A percentile compares a stretch with the other conserved stretches of the same genome.
phyloP scores from a whole-genome alignment of 257 asterid genomes.

The Jaltomata sinuosa region DNA sequence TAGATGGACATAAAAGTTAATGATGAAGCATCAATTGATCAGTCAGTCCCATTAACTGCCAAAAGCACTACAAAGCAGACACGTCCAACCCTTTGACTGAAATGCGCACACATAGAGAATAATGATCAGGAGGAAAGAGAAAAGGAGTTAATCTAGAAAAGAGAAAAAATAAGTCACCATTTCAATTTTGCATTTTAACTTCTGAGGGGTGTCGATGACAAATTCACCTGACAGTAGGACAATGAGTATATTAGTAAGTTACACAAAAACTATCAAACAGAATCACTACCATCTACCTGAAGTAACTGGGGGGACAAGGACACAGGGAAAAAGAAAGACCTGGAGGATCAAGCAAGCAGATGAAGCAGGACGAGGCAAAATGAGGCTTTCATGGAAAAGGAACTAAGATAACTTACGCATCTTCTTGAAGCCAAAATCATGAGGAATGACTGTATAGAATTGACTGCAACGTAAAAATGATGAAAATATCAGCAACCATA shows the following conservation, averaged over 20 bases:
- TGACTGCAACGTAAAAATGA: slow-evolving; percentile 47
- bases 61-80: slow-evolving; percentile 1
- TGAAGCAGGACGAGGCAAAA: neutral
- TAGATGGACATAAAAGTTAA: neutral
- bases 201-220: slow-evolving; percentile 84
- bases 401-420: slow-evolving; percentile 52
- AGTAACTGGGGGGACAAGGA: neutral
- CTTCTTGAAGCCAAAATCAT: slow-evolving; percentile 79
- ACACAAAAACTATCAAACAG: neutral
- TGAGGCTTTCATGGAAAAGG: neutral
- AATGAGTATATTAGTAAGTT: neutral
- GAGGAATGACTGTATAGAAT: slow-evolving; percentile 88
- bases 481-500: neutral
- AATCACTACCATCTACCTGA: neutral
- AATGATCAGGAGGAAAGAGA: neutral
- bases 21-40: neutral
- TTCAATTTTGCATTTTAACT: slow-evolving; percentile 75
- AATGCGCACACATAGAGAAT: neutral
- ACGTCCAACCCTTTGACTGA: neutral
- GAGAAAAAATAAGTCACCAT: slow-evolving; percentile 48
- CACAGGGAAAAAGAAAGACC: slow-evolving; percentile 16
- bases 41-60: neutral
- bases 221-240: slow-evolving; percentile 54
- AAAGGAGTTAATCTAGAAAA: neutral
- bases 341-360: neutral